phyloP scores from a whole-genome alignment of 148 eudicot species.

The Chenopodium suecicum region DNA sequence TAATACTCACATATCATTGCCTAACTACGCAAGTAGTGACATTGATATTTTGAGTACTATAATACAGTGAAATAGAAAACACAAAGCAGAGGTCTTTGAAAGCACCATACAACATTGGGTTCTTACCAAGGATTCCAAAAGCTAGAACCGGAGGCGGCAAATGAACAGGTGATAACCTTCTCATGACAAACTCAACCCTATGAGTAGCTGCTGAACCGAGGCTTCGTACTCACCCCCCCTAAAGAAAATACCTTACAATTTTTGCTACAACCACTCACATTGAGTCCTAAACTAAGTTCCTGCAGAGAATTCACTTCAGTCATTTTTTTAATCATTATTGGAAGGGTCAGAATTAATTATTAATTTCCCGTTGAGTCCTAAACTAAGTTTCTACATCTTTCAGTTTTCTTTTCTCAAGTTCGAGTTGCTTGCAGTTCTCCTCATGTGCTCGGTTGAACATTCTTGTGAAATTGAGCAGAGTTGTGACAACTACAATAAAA shows the following conservation, averaged over 20 bases:
- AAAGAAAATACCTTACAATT: not conserved
- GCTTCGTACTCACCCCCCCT: not conserved
- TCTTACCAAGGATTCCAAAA: not conserved
- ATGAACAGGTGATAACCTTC: not conserved
- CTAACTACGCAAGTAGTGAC: not conserved
- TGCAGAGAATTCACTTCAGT: not conserved
- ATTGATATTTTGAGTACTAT: no score
- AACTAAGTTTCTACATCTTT: constrained; percentile 44
- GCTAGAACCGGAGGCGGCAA: not conserved
- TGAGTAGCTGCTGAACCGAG: not conserved
- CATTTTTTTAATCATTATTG: constrained; percentile 31
- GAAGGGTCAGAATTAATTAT: constrained; percentile 22
- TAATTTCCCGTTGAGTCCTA: constrained; percentile 30
- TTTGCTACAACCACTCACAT: not conserved
- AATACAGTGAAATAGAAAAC: not conserved
- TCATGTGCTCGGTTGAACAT: constrained; percentile 73
- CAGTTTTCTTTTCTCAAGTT: constrained; percentile 68
- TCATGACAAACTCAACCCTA: not conserved
- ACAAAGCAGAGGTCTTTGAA: not conserved
- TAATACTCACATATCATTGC: not conserved
- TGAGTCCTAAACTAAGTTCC: no score
- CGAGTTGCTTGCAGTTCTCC: constrained; percentile 71
- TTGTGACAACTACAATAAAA: constrained; percentile 60
- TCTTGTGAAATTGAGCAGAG: constrained; percentile 65
- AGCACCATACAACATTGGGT: not conserved